Evolutionary conservation across 2,329 filamentous ascomycete species (phyloP).

Genomic region (Blumeriella jaapii): DNA sequence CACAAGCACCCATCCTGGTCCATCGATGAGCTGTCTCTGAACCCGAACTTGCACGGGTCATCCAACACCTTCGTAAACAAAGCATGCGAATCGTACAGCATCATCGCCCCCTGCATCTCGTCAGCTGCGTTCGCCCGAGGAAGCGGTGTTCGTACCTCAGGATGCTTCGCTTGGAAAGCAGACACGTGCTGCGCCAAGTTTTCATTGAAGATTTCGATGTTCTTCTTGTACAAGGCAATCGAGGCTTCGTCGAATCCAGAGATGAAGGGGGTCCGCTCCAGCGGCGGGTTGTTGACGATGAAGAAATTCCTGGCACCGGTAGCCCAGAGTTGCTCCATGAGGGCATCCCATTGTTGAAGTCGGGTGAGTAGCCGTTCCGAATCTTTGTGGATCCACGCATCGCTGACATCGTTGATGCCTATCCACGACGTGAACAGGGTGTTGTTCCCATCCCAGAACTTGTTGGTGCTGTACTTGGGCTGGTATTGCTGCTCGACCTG

Average conservation of each 20-base stretch:
- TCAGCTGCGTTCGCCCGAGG: not conserved
- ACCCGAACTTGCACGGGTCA: conserved; percentile 3
- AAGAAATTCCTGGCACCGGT: conserved; percentile 7
- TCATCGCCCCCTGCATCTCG: not conserved
- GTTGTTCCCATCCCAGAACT: conserved; percentile 28
- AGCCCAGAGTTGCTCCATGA: conserved; percentile 4
- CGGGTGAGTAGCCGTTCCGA: not conserved
- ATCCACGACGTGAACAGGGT: conserved; percentile 38
- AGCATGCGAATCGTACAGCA: conserved; percentile 6
- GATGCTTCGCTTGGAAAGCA: conserved; percentile 4
- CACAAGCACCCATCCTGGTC: conserved; percentile 4
- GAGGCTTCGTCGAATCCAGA: not conserved
- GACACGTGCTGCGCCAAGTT: conserved; percentile 1
- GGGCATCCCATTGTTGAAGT: conserved; percentile 1
- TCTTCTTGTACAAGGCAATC: conserved; percentile 1
- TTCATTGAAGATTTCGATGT: conserved; percentile 6
- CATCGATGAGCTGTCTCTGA: conserved; percentile 1
- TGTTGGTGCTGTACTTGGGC: conserved; percentile 20
- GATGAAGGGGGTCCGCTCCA: conserved; percentile 7
- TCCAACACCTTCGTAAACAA: conserved; percentile 7
- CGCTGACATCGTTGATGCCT: conserved; percentile 37
- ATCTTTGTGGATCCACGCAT: conserved; percentile 1
- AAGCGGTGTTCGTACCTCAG: conserved; percentile 2
- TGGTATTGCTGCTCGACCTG: conserved; percentile 11
- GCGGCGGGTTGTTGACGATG: conserved; percentile 5